Percentiles rank a stretch among this genome's conserved stretches.
Conservation (phyloP, 208 protist species). For the Leishmania turanica region DNA sequence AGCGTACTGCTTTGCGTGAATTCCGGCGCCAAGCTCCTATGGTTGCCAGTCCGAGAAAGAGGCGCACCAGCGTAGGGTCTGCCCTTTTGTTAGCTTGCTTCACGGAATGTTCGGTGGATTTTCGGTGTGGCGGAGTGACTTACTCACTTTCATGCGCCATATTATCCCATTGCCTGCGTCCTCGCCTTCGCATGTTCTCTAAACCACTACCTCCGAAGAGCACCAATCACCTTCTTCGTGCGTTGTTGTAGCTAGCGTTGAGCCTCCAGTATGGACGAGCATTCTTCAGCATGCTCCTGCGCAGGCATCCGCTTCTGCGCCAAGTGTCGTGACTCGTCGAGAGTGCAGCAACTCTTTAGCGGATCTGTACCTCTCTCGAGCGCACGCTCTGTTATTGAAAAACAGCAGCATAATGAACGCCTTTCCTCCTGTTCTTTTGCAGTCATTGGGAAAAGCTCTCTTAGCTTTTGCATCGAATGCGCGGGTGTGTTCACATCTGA, state of each 20-base stretch:
- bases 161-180: not conserved
- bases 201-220: not conserved
- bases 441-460: constrained; percentile 35
- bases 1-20: too few species aligned
- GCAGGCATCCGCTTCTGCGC: constrained; percentile 79
- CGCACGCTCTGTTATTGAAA: constrained; percentile 46
- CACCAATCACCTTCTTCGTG: not conserved
- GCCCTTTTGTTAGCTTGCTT: not conserved
- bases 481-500: constrained; percentile 33
- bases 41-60: not conserved
- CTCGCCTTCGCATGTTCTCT: not conserved
- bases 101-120: too few species aligned
- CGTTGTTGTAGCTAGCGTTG: not conserved
- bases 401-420: constrained; percentile 47
- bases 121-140: not conserved
- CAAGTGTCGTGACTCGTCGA: constrained; percentile 46
- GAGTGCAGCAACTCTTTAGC: constrained; percentile 56
- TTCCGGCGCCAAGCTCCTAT: not conserved
- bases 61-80: not conserved
- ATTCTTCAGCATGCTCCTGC: constrained; percentile 47
- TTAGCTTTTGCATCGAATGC: constrained; percentile 58
- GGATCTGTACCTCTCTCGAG: constrained; percentile 32
- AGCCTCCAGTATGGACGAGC: not conserved
- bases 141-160: not conserved
- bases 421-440: constrained; percentile 82